Conservation (phyloP, 176 grass and related monocot genomes). For the Triticum aestivum region DNA sequence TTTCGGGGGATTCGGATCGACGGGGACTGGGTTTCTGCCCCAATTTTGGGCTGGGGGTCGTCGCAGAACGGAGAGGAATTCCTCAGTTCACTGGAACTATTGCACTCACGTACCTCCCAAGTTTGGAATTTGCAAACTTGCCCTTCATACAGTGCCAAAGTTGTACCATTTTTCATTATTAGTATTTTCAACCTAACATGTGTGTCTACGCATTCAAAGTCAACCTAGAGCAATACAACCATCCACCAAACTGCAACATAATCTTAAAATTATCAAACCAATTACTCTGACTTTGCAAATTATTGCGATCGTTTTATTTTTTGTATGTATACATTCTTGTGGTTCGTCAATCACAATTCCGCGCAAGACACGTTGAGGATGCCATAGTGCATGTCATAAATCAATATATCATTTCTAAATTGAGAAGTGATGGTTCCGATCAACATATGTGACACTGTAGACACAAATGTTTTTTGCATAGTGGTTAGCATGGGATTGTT, state of each 20-base stretch:
- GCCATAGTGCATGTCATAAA: too few species aligned
- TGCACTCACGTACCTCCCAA: background rate
- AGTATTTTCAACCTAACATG: background rate
- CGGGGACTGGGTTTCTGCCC: background rate
- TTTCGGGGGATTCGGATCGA: conserved; percentile 32
- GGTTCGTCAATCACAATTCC: too few species aligned
- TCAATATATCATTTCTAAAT: too few species aligned
- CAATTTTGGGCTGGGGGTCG: conserved; percentile 18
- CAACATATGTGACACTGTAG: too few species aligned
- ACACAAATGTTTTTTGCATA: too few species aligned
- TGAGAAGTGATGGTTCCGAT: too few species aligned
- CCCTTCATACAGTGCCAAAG: background rate
- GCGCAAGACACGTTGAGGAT: too few species aligned
- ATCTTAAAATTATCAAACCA: background rate
- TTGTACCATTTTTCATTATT: background rate
- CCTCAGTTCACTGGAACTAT: background rate
- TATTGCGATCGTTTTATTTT: too few species aligned
- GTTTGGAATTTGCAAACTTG: background rate
- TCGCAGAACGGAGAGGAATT: conserved; percentile 10
- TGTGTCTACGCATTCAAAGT: background rate
- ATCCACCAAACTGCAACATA: background rate
- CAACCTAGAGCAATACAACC: background rate
- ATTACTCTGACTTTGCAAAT: too few species aligned
- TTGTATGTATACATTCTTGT: too few species aligned
- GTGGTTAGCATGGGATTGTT: too few species aligned